Base-by-base conservation (phyloP, 2,329 filamentous ascomycete species). In the Aspergillus neotritici region DNA sequence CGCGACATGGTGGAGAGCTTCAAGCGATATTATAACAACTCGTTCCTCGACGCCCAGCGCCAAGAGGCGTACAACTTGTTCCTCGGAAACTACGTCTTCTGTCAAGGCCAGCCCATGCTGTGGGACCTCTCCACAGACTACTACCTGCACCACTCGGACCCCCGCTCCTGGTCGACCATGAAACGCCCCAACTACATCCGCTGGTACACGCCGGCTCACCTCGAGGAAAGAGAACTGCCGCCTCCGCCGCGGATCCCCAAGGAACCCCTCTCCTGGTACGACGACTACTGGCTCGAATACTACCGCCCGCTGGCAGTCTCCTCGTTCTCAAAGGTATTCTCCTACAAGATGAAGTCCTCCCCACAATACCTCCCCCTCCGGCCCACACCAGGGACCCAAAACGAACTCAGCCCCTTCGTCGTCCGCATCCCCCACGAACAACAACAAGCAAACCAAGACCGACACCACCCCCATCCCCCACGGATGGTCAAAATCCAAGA, bases 1-100 rank as follows among this genome's bases (percentile, higher is more conserved):
- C 80, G 93, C 53, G 93, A 98, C 65, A 97, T 98, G 91, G 90
- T 98, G 15, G 93, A 98, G 69, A 95, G 88, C 64, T 96, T 98
- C 73, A 98, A 97, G 66, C 81, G 93, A 21, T 98, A 97, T 65
- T 98, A 98, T 67, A 95, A 97, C 69, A 98, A 98, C 61, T 94
- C 91, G 0, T 98, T 98, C 63, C 78, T 98, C 7, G 93, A 98
- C 64, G 90, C 86, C n/a, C 93, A 98, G 62, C 82, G 93, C 28
- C 93, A 98, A 67, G 93, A 98, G 67, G 93, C 93, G 1, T 97
- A 97, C 66, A 98, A 98, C 55, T 74, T 98, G 8, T 98, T 98
- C 60, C 77, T 98, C 1, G 93, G 93, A 5, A 96, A 97, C 60
- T 98, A 98, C 63, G 87, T 90, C 39, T 97, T 89, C 61, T 71